Base-by-base conservation (phyloP, 495 filamentous ascomycete species). In the Cryomyces antarcticus region DNA sequence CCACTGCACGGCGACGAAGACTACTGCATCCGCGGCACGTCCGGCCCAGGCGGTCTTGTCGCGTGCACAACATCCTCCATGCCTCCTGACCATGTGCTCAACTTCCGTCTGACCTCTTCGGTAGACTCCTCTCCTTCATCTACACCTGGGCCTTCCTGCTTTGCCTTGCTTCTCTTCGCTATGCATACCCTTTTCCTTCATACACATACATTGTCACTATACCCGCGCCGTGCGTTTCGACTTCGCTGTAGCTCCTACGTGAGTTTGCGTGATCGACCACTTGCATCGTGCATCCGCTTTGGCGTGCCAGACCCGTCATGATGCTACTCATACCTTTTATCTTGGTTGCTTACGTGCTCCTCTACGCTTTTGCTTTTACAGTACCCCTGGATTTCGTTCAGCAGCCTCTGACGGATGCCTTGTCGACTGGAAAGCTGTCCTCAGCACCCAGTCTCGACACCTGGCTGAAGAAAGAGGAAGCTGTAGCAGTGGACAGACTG, bases 391-490 rank as follows among this genome's bases (percentile, higher is more conserved):
- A 10, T 34, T 13, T 33, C 31, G 37, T 33, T 11, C 38, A 33
- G 1, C 41, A 44, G 17, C 28, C 12, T 4, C 31, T 24, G n/a
- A 41, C 49, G 6, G 37, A 38, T 7, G 44, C 43, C 39, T 41
- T 52, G 11, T 43, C 45, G 31, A 46, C 6, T 41, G 31, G 5
- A 28, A 2, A 42, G 10, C 37, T 13, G 11, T 38, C 5, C 4
- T 13, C 28, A 17, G 33, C 31, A 17, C 17, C 37, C 10, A 11
- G 31, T 2, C 38, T 58, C 17, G 52, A 54, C 28, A 27, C 31
- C 5, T 59, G 57, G 57, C 24, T 59, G 33, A 41, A 51, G 35
- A 36, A 41, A 30, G 53, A 58, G 37, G 44, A 56, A 41, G 31
- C 45, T n/a, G 49, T 52, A 17, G 57, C 55, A 13, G 13, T 56